Evolutionary conservation across 2,329 filamentous ascomycete species (phyloP), one percentile per base, ranked within the genome.

Genomic region (Beauveria medogensis): DNA sequence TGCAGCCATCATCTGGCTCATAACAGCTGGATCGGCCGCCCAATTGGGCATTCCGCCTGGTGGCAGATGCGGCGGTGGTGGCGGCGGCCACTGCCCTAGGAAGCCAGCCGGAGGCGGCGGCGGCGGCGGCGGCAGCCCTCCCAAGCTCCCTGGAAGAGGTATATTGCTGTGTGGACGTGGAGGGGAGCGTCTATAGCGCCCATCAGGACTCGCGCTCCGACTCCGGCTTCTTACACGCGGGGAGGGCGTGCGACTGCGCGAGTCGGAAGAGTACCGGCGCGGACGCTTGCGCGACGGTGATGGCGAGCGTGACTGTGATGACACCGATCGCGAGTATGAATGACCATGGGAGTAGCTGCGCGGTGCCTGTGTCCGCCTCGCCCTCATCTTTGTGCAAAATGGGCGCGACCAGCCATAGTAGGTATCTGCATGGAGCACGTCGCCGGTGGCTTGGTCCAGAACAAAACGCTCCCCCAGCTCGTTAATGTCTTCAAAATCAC

Each of bases 371-470:
- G 63, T 5, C 63, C 65, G 5, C 63, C 60, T 54, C 62, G 66
- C 66, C 60, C 88, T 91, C 88, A 94, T 94, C 69, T 88, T 89
- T 65, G 90, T 80, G 70, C 90, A 95, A 66, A 96, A 94, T 1
- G 78, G 78, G 44, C 83, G 82, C 5, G 91, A 93, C 92, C 92
- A 96, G 63, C 91, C 92, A 70, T 95, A 95, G 71, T 95, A 95
- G 1, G 89, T 90, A 64, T 90, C 86, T 1, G 86, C 87, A 7
- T 80, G 79, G 7, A 86, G 70, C 2, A 87, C 74, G 3, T 88
- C 83, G 0, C 86, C 86, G 0, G 83, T 88, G n/a, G 83, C 75
- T 65, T 87, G 84, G 66, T 91, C 85, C 3, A 83, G 71, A 20
- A 86, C 75, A 57, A 91, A 77, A 18, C 81, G 75, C 70, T 94